Base-by-base conservation (phyloP, 2,329 filamentous ascomycete species). In the Alternaria infectoria region DNA sequence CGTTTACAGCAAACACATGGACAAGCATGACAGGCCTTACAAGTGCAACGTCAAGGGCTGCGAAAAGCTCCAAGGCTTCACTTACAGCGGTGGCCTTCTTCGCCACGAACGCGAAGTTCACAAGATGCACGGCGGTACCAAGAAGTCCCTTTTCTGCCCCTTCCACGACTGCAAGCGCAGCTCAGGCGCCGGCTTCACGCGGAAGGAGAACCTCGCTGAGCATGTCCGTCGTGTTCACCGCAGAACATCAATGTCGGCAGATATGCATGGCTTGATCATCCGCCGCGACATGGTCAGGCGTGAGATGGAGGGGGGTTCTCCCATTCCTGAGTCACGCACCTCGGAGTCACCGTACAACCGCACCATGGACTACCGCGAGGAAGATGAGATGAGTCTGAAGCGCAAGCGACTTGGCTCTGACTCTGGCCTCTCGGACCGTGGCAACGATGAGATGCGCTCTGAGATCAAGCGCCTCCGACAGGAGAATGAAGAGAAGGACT, bases 91-190 rank as follows among this genome's bases (percentile, higher is more conserved):
- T 15, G 95, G 95, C 4, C 87, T 98, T 0, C 82, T 97, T 17
- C 88, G 95, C 49, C 95, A 98, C 81, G 91, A 97, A 81, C 90
- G 95, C 67, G 95, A 98, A 81, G 95, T 98, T 1, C 95, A 98
- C 80, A 90, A 90, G 79, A 93, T 95, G 81, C 91, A 97, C 73
- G 92, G 93, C 59, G 93, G 93, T 2, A 93, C 93, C 10, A 93
- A 94, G 78, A 93, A 96, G 66, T 90, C 91, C 3, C 86, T 97
- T 58, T 92, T 93, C 83, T 98, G 95, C 74, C 93, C 93, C 0
- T 91, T 95, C 74, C 80, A 85, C 40, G 93, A 93, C 76, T 98
- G 95, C 86, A 97, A 97, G 79, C 91, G 95, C 40, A 92, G 93
- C 74, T 90, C 88, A 0, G 94, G 93, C 66, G 92, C 93, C 74